Base-by-base conservation (phyloP, 352 stramenopile genomes). In the Pythium periplocum region DNA sequence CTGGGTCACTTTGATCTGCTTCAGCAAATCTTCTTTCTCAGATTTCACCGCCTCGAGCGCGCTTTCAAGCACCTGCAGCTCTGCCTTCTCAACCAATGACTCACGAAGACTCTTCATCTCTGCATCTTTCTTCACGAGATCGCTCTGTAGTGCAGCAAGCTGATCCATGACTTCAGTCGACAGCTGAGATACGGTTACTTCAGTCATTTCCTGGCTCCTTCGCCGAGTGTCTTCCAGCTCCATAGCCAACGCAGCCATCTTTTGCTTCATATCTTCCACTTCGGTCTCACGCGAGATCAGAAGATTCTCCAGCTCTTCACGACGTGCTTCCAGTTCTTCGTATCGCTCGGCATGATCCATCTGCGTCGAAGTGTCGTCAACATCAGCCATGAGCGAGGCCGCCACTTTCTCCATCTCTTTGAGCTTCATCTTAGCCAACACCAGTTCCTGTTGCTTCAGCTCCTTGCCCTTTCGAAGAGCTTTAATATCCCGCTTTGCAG, bases 401-500 rank as follows among this genome's bases (percentile, higher is more conserved):
- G 58, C 62, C 8, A 75, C 69, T 8, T 70, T 68, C 34, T 92
- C 77, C 60, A 87, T 71, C 52, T 87, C 73, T 32, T 75, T 73
- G 33, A 92, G 45, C 55, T 75, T 79, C 34, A 87, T 54, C 45
- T 83, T 80, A 1, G 77, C 66, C 45, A 87, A 52, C 17, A 72
- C 69, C 26, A 90, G 54, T 33, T 87, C 75, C 17, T 87, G 77
- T 26, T 88, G 73, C 53, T 87, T 90, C 1, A 69, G 75, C 26
- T 73, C 69, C 66, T 82, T 86, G 5, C 67, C 65, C 30, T 69
- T 76, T 35, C 64, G 59, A 8, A 81, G 53, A 11, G 66, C 63
- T 52, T 79, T 83, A 0, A 68, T 72, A 32, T 87, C 77, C 6
- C 75, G 71, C 61, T 76, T 81, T 1, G 71, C 64, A 11, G 70